These are phyloP conservation scores for Trichoderma koningiopsis DNA, from an alignment of 2,329 filamentous ascomycete species.

Conservation along the genomic window DNA sequence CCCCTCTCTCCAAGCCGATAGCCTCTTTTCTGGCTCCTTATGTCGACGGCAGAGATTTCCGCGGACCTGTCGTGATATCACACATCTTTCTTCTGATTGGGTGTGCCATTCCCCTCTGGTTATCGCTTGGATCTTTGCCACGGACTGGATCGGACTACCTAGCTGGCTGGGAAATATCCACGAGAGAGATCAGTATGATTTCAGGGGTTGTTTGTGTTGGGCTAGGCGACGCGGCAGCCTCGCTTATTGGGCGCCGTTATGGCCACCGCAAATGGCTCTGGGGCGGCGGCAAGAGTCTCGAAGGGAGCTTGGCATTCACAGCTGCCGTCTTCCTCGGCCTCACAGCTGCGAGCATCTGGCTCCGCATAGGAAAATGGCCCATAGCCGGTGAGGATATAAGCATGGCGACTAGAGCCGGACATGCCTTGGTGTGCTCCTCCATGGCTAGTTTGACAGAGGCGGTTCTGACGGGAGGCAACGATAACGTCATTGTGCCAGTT, in stretches of 20 bases:
- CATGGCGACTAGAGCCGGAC: conserved; percentile 52
- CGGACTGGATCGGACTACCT: conserved; percentile 59
- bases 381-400: conserved; percentile 48
- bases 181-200: conserved; percentile 84
- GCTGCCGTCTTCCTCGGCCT: conserved; percentile 77
- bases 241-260: conserved; percentile 82
- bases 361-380: conserved; percentile 75
- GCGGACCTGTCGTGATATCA: conserved; percentile 91
- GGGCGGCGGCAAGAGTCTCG: conserved; percentile 93
- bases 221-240: conserved; percentile 91
- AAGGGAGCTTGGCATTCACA: conserved; percentile 83
- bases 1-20: conserved; percentile 83
- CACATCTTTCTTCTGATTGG: conserved; percentile 96
- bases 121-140: conserved; percentile 72
- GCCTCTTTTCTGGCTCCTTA: conserved; percentile 89
- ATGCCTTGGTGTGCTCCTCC: conserved; percentile 71
- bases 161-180: conserved; percentile 72
- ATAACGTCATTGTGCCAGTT: conserved; percentile 96
- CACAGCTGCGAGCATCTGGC: conserved; percentile 69
- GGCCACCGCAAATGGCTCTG: conserved; percentile 92
- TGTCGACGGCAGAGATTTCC: conserved; percentile 88
- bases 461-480: conserved; percentile 92
- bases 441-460: conserved; percentile 92
- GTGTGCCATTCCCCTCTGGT: conserved; percentile 92
- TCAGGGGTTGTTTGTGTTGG: conserved; percentile 92